Evolutionary conservation across 1,284 basidiomycete species (phyloP), one percentile per base, ranked within the genome.

Genomic region (Flammula alnicola): DNA sequence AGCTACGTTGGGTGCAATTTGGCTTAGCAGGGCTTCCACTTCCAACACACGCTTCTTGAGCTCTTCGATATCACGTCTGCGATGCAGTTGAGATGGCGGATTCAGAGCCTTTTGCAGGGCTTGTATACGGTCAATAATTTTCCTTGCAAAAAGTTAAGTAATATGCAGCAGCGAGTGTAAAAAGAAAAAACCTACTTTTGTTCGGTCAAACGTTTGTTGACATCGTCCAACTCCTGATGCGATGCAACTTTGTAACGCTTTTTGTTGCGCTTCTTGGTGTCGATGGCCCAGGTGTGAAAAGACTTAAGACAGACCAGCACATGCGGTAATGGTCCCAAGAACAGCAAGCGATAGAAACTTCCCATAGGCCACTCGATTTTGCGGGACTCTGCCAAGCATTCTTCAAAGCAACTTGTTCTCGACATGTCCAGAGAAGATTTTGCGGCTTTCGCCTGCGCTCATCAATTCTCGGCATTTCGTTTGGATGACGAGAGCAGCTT

Each of bases 271-370:
- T 35, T 59, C 58, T 76, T 79, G 14, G 57, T 55, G 1, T 62
- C 53, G 27, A 63, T 51, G 1, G 68, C 58, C 17, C 65, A 46
- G 1, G 54, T 43, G 8, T 68, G 62, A 8, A 70, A 63, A 16
- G 63, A 57, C 19, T 80, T 72, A 14, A 83, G 66, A 49, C 70
- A 78, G 3, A 75, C 60, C 17, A 80, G 65, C 3, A 79, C 60
- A 52, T 74, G 75, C 0, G 81, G 78, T 3, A 84, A 63, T 5
- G 78, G 74, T 1, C 79, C 79, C 2, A 80, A 66, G 59, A 76
- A 79, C 11, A 78, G 62, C 2, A 66, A 49, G 14, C 72, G 72
- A 55, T 83, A 81, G 16, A 51, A 57, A 14, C 57, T 60, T 9
- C 52, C 57, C 19, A 49, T 41, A 6, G 64, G 52, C 73, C 75